These are phyloP conservation scores for Metarhizium humberi DNA, from an alignment of 2,329 filamentous ascomycete species.

Conservation along the genomic window DNA sequence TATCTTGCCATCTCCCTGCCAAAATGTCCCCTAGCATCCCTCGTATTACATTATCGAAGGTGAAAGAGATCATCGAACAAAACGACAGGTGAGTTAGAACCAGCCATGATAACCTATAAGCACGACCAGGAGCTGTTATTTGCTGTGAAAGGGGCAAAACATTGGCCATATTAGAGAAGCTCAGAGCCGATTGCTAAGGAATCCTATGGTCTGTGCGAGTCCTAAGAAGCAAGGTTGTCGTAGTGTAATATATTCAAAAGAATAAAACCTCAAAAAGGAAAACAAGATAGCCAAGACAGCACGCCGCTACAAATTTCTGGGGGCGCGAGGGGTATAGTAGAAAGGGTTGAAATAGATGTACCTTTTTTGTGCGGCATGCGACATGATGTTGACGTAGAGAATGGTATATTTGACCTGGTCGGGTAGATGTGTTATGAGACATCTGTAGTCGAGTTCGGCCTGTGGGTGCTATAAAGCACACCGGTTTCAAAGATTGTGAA, in stretches of 20 bases:
- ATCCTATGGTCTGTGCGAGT: not conserved
- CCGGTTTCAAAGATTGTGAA: not conserved
- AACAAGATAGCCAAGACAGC: not conserved
- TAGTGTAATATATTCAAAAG: not conserved
- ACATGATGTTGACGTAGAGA: not conserved
- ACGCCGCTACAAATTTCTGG: not conserved
- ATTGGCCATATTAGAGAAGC: not conserved
- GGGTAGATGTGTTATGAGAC: not conserved
- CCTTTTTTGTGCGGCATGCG: not conserved
- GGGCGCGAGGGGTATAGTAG: slow-evolving; percentile 1
- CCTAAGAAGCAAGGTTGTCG: not conserved
- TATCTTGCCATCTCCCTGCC: not conserved
- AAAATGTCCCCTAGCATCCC: not conserved
- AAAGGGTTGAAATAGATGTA: not conserved
- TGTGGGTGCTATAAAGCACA: not conserved
- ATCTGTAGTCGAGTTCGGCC: not conserved
- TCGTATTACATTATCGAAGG: not conserved
- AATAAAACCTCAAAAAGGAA: not conserved
- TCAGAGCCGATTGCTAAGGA: not conserved
- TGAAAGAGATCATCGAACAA: not conserved
- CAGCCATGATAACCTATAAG: not conserved
- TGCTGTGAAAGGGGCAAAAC: not conserved
- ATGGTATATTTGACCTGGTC: not conserved
- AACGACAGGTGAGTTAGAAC: not conserved
- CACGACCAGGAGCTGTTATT: not conserved